Base-by-base conservation (phyloP, 164 flowering plant species). In the Magnolia officinalis region DNA sequence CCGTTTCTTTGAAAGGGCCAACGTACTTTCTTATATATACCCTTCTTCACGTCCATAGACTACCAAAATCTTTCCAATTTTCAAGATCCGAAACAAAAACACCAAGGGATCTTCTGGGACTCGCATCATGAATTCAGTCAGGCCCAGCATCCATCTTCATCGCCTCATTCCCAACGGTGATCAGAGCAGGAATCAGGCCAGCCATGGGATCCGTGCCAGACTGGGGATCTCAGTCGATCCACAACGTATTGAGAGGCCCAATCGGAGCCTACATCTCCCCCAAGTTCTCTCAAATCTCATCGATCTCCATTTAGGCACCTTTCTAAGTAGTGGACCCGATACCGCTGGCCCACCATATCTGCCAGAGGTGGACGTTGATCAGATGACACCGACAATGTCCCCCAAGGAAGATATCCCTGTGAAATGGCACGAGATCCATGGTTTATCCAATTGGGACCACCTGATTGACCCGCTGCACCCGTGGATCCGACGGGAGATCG, bases 401-500 rank as follows among this genome's bases (percentile, higher is more conserved):
- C 92, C 95, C 4, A 88, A 81, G 58, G 89, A 89, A 45, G 70
- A 76, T 14, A 86, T 89, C 13, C 79, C 90, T 0, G 37, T 71
- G 3, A 86, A 67, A 55, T 92, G 92, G 92, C 72, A 79, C 0
- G 86, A 88, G 72, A 31, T 89, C 49, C 92, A 89, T 45, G 89
- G 92, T 6, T 76, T 73, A 0, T 1, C 20, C 2, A 83, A 85
- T 50, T 88, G 88, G 84, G 82, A 83, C 1, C 51, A 64, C 21
- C 88, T 89, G 1, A 73, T 92, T 1, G 87, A 88, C 63, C 94
- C 97, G 0, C 87, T 90, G 0, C 83, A 87, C 73, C 90, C 92
- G 2, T 81, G 78, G 73, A 89, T 92, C 7, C 78, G 93, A 0
- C 64, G 86, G 14, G 92, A 90, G 72, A 83, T 88, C 1, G 61